Conservation (phyloP, 805 yeast species). For the Monosporozyma siamensis region DNA sequence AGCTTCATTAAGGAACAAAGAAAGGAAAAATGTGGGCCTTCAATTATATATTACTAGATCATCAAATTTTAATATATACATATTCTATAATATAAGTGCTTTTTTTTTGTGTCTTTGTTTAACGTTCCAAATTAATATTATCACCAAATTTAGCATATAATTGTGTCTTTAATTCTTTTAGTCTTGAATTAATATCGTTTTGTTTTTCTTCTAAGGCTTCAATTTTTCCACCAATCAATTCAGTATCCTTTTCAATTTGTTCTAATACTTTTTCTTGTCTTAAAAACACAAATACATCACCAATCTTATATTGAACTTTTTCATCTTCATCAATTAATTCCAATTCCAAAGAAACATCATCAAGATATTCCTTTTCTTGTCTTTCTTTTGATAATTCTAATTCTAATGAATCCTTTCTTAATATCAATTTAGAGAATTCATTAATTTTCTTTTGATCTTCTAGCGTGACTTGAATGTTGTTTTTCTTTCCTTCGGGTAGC, state of each 20-base stretch:
- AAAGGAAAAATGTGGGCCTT: too few species aligned
- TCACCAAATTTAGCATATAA: conserved; percentile 84
- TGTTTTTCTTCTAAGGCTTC: conserved; percentile 38
- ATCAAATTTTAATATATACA: too few species aligned
- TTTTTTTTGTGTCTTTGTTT: conserved; percentile 5
- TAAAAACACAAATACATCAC: conserved; percentile 66
- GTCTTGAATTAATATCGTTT: conserved; percentile 42
- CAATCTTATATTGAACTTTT: conserved; percentile 64
- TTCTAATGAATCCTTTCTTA: conserved; percentile 52
- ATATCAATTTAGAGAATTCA: conserved; percentile 73
- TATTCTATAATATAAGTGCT: background rate
- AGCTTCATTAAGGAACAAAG: too few species aligned
- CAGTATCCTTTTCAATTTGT: conserved; percentile 55
- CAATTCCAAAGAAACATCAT: conserved; percentile 75
- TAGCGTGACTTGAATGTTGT: conserved; percentile 32
- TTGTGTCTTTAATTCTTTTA: conserved; percentile 56
- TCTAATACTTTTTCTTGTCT: conserved; percentile 58
- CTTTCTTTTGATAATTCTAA: conserved; percentile 40
- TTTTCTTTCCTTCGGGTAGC: conserved; percentile 36
- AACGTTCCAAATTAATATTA: conserved; percentile 75
- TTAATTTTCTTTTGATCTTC: conserved; percentile 87
- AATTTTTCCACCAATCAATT: conserved; percentile 42
- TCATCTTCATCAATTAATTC: conserved; percentile 79
- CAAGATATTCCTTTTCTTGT: conserved; percentile 78
- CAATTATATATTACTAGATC: too few species aligned